These are phyloP conservation scores for Mortierella sp. DNA, from an alignment of 371 early-diverging fungal species.

Conservation along the genomic window DNA sequence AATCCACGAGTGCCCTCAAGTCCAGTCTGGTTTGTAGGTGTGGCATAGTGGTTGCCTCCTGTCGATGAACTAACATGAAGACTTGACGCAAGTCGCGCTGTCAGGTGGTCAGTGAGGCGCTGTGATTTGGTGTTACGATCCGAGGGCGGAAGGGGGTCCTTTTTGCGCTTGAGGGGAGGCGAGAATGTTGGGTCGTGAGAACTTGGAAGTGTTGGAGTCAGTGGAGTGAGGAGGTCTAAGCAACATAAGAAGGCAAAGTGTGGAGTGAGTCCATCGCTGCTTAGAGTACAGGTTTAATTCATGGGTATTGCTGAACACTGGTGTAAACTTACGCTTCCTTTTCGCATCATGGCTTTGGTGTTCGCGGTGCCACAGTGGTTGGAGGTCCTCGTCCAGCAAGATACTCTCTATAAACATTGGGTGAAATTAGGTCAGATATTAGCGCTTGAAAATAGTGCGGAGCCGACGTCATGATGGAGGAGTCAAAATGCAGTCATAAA, in stretches of 20 bases:
- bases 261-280: not conserved
- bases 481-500: not conserved
- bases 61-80: constrained; percentile 42
- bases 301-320: not conserved
- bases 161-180: constrained; percentile 53
- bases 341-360: constrained; percentile 35
- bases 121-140: constrained; percentile 49
- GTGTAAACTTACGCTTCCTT: constrained; percentile 32
- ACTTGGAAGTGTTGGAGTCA: constrained; percentile 27
- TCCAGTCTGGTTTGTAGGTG: constrained; percentile 21
- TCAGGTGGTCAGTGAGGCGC: constrained; percentile 55
- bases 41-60: not conserved
- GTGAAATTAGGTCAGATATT: not conserved
- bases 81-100: constrained; percentile 44
- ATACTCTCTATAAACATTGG: constrained; percentile 37
- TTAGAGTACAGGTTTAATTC: not conserved
- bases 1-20: constrained; percentile 40
- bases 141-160: constrained; percentile 27
- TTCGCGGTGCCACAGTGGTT: constrained; percentile 49
- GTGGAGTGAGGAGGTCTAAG: constrained; percentile 24
- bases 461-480: not conserved
- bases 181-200: constrained; percentile 53
- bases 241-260: not conserved
- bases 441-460: not conserved
- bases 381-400: constrained; percentile 51